Conservation (phyloP, 768 basidiomycete genomes). For the Leccinum uliginosum region DNA sequence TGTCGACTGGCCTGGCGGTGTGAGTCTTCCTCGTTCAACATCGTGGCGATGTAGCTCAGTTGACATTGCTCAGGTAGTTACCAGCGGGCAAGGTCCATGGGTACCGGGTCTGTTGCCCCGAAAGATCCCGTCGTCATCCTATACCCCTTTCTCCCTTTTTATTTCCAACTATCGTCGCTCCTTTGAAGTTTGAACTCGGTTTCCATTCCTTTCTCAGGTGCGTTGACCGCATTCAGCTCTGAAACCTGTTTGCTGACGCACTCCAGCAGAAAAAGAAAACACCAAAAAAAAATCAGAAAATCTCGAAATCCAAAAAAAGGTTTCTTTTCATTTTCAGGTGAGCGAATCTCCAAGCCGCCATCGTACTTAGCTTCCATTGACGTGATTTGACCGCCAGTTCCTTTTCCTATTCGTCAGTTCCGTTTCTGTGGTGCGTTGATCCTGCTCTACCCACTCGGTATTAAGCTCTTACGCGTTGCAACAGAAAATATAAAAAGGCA, state of each 20-base stretch:
- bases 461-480: no score
- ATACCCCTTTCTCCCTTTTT: conserved; percentile 6
- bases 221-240: not conserved
- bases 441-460: no score
- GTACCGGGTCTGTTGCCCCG: not conserved
- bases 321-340: not conserved
- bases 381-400: not conserved
- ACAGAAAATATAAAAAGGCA: no score
- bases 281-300: conserved; percentile 5
- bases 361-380: not conserved
- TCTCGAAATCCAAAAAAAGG: not conserved
- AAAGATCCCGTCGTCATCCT: conserved; percentile 2
- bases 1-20: not conserved
- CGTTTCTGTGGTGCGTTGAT: not conserved
- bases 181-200: not conserved
- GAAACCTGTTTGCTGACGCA: not conserved
- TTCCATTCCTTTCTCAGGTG: not conserved
- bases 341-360: not conserved
- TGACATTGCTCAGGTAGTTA: not conserved
- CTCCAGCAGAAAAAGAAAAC: not conserved
- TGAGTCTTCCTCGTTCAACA: not conserved
- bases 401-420: not conserved
- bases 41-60: not conserved
- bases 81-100: not conserved
- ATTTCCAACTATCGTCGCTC: not conserved